phyloP scores from a whole-genome alignment of 352 stramenopile genomes.

The Phytophthora podocarpi region DNA sequence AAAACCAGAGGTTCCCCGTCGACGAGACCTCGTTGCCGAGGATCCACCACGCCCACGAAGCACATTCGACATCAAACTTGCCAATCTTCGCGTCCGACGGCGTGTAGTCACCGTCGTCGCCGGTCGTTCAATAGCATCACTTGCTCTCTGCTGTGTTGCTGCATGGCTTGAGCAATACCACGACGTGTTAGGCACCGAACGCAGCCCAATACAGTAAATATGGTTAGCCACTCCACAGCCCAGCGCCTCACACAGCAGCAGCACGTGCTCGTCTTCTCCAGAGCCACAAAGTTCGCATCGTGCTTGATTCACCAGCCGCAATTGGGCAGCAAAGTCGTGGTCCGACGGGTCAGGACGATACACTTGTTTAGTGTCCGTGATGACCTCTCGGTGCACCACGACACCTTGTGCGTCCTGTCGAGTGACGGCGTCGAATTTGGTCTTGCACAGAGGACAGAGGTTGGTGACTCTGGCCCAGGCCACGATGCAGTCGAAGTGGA shows the following conservation, averaged over 20 bases:
- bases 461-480: conserved; percentile 86
- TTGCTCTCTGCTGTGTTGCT: conserved; percentile 40
- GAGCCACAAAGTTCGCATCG: conserved; percentile 74
- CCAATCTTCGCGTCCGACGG: conserved; percentile 62
- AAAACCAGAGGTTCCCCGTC: conserved; percentile 29
- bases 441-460: conserved; percentile 83
- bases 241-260: conserved; percentile 76
- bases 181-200: conserved; percentile 53
- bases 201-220: conserved; percentile 78
- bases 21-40: conserved; percentile 10
- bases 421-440: conserved; percentile 65
- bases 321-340: conserved; percentile 69
- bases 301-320: conserved; percentile 73
- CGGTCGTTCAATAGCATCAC: conserved; percentile 58
- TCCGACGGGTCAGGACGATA: conserved; percentile 65
- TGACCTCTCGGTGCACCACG: conserved; percentile 39
- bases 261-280: conserved; percentile 79
- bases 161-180: conserved; percentile 78
- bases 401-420: conserved; percentile 43
- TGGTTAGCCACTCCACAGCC: conserved; percentile 69
- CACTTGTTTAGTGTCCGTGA: conserved; percentile 66
- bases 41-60: conserved; percentile 34
- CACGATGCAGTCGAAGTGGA: conserved; percentile 87
- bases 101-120: conserved; percentile 69
- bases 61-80: conserved; percentile 78